phyloP scores from a whole-genome alignment of 768 basidiomycete species.

The Mrakia frigida region DNA sequence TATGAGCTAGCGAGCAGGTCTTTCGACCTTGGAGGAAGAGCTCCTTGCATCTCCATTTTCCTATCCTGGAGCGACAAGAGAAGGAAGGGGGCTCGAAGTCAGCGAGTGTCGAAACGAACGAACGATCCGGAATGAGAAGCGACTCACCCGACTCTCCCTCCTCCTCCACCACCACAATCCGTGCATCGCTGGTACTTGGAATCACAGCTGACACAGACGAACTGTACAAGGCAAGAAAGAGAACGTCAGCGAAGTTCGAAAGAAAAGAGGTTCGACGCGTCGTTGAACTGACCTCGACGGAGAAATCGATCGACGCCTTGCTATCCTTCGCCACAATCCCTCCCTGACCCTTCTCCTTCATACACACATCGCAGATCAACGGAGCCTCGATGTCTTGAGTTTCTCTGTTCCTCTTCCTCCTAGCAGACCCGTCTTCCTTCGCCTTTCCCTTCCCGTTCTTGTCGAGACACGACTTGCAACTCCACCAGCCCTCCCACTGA shows the following conservation, averaged over 20 bases:
- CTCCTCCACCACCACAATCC: conserved; percentile 37
- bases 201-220: conserved; percentile 36
- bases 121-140: neutral
- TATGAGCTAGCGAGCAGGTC: conserved; percentile 36
- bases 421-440: neutral
- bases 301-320: conserved; percentile 15
- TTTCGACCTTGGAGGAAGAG: conserved; percentile 35
- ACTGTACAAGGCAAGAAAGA: conserved; percentile 9
- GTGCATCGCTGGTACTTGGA: conserved; percentile 36
- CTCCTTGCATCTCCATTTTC: conserved; percentile 38
- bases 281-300: conserved; percentile 18
- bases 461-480: conserved; percentile 21
- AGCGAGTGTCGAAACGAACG: neutral
- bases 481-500: conserved; percentile 31
- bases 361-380: conserved; percentile 28
- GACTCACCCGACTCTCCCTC: conserved; percentile 36
- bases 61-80: conserved; percentile 23
- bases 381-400: conserved; percentile 11
- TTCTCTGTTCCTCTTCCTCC: conserved; percentile 23
- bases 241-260: neutral
- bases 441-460: neutral
- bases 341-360: conserved; percentile 18
- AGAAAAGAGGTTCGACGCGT: neutral
- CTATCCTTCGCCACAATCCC: conserved; percentile 29
- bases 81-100: neutral